These are phyloP conservation scores for Lipomyces mesembrius DNA, from an alignment of 805 yeast genomes.

Conservation along the genomic window DNA sequence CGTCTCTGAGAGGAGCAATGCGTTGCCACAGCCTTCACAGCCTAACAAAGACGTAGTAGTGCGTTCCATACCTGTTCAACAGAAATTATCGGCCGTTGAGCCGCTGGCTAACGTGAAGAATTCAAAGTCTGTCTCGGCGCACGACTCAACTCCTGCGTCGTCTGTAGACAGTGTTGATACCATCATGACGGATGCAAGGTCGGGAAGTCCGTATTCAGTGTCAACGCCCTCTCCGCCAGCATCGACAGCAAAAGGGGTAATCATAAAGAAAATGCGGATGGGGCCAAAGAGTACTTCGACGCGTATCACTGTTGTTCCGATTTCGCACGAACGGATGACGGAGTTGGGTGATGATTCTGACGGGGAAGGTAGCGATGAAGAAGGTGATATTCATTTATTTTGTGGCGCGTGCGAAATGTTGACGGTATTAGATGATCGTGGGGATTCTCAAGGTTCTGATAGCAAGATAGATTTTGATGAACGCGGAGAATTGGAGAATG, in stretches of 20 bases:
- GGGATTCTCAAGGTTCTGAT: neutral
- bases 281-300: conserved; percentile 6
- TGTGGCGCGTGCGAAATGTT: neutral
- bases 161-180: neutral
- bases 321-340: neutral
- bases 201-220: neutral
- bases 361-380: neutral
- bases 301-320: neutral
- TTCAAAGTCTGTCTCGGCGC: neutral
- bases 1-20: neutral
- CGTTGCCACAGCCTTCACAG: neutral
- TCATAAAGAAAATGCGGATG: conserved; percentile 1
- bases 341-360: conserved; percentile 4
- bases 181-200: neutral
- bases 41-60: neutral
- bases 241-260: neutral
- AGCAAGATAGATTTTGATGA: neutral
- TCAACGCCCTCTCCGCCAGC: neutral
- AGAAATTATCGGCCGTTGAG: neutral
- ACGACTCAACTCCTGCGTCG: neutral
- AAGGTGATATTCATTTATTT: neutral
- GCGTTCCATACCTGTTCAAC: neutral
- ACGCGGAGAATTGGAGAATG: neutral
- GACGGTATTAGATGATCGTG: neutral
- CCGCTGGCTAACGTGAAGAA: neutral